These are phyloP conservation scores for Malassezia cuniculi DNA, from an alignment of 1,284 basidiomycete species.

Conservation along the genomic window DNA sequence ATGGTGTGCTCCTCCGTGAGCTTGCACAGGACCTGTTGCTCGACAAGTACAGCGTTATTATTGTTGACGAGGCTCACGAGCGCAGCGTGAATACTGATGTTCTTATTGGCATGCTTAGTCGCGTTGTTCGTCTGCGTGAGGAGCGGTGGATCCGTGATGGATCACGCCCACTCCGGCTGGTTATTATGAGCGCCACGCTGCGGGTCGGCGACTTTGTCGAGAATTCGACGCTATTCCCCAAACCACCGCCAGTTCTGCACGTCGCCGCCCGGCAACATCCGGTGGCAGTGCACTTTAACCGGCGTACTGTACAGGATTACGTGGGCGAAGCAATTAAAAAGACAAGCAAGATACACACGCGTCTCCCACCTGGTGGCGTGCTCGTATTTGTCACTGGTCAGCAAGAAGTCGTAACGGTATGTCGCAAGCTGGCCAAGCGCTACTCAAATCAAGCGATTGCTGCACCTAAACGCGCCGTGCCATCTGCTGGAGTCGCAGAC, in stretches of 20 bases:
- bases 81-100: slow-evolving; percentile 97
- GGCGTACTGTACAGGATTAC: slow-evolving; percentile 74
- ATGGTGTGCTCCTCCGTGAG: slow-evolving; percentile 88
- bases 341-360: slow-evolving; percentile 63
- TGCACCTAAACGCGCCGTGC: background rate
- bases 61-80: slow-evolving; percentile 97
- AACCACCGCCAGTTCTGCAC: slow-evolving; percentile 75
- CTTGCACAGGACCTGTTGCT: slow-evolving; percentile 80
- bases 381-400: slow-evolving; percentile 67
- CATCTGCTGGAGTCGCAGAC: slow-evolving; percentile 34
- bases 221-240: slow-evolving; percentile 68
- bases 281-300: slow-evolving; percentile 85
- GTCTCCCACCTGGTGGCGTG: slow-evolving; percentile 59
- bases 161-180: slow-evolving; percentile 67
- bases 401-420: slow-evolving; percentile 58
- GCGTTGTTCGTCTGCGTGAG: slow-evolving; percentile 70
- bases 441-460: slow-evolving; percentile 59
- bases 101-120: slow-evolving; percentile 82
- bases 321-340: slow-evolving; percentile 82
- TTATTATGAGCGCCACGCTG: slow-evolving; percentile 98
- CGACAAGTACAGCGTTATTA: slow-evolving; percentile 68
- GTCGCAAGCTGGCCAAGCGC: slow-evolving; percentile 60
- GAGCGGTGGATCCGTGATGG: slow-evolving; percentile 34
- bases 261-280: slow-evolving; percentile 85
- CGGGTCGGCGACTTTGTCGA: slow-evolving; percentile 84